These are phyloP conservation scores for Magnolia kwangsiensis DNA, from an alignment of 164 flowering plant genomes.

Conservation along the genomic window DNA sequence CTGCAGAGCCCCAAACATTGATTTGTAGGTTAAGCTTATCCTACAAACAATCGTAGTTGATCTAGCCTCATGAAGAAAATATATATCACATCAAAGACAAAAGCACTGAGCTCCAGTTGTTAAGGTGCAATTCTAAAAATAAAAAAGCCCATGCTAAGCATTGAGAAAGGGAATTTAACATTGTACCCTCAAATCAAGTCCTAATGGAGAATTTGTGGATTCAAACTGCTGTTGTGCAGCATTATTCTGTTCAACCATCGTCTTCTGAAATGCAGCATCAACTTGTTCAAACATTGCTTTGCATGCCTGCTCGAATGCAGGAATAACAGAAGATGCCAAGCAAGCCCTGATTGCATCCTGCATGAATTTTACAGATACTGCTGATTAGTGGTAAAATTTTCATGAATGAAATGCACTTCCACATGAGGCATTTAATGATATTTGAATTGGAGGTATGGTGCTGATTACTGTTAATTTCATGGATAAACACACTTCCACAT, in stretches of 20 bases:
- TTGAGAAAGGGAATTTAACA: background rate
- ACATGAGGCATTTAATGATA: too few relatives aligned
- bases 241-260: constrained; percentile 68
- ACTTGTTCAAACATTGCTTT: constrained; percentile 94
- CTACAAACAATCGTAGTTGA: too few relatives aligned
- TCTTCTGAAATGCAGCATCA: constrained; percentile 78
- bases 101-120: background rate
- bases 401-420: too few relatives aligned
- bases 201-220: constrained; percentile 63
- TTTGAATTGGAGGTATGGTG: too few relatives aligned
- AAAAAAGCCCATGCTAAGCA: background rate
- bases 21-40: too few relatives aligned
- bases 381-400: too few relatives aligned
- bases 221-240: constrained; percentile 76
- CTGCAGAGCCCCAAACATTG: too few relatives aligned
- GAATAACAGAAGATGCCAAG: constrained; percentile 72
- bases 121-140: background rate
- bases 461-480: too few relatives aligned
- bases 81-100: too few relatives aligned
- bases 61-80: too few relatives aligned
- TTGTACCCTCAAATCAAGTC: constrained; percentile 71
- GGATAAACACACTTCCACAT: too few relatives aligned
- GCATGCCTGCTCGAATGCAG: constrained; percentile 93
- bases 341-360: constrained; percentile 75
- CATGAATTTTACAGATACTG: background rate